Conservation (phyloP, 164 flowering plant species). For the Dillenia suffruticosa region DNA sequence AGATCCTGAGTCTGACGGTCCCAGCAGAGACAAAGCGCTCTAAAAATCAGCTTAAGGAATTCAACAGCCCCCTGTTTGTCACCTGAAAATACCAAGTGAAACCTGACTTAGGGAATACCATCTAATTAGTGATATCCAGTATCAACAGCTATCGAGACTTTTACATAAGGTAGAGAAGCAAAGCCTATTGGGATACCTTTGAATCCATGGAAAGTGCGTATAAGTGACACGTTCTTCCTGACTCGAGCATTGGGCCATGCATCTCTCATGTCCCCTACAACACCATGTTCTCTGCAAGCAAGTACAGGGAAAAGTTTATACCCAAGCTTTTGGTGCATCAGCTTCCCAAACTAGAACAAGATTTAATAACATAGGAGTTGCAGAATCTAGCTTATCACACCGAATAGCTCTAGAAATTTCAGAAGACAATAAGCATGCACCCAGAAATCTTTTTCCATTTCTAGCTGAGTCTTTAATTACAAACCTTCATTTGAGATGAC, state of each 20-base stretch:
- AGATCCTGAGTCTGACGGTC: slow-evolving; percentile 97
- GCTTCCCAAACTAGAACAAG: too few relatives aligned
- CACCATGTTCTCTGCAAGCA: slow-evolving; percentile 84
- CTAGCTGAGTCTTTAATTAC: too few relatives aligned
- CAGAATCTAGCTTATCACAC: too few relatives aligned
- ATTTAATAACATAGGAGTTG: too few relatives aligned
- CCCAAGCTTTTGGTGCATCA: too few relatives aligned
- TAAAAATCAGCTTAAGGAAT: slow-evolving; percentile 69
- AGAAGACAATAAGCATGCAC: too few relatives aligned
- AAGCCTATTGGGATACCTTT: slow-evolving; percentile 46
- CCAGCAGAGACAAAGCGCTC: slow-evolving; percentile 99
- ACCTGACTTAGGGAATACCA: neutral
- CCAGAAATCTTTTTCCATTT: too few relatives aligned
- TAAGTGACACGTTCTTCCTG: slow-evolving; percentile 78
- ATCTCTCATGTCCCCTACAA: slow-evolving; percentile 95
- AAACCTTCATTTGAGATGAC: too few relatives aligned
- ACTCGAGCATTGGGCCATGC: slow-evolving; percentile 92
- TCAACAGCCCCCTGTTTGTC: slow-evolving; percentile 85
- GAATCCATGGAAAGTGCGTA: slow-evolving; percentile 90
- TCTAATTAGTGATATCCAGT: neutral
- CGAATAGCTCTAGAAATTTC: too few relatives aligned
- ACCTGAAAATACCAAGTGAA: slow-evolving; percentile 37
- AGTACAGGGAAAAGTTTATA: neutral
- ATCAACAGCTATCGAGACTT: neutral
- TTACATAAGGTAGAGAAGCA: neutral